Evolutionary conservation across 805 yeast species (phyloP).

Genomic region (Komagataella kurtzmanii): DNA sequence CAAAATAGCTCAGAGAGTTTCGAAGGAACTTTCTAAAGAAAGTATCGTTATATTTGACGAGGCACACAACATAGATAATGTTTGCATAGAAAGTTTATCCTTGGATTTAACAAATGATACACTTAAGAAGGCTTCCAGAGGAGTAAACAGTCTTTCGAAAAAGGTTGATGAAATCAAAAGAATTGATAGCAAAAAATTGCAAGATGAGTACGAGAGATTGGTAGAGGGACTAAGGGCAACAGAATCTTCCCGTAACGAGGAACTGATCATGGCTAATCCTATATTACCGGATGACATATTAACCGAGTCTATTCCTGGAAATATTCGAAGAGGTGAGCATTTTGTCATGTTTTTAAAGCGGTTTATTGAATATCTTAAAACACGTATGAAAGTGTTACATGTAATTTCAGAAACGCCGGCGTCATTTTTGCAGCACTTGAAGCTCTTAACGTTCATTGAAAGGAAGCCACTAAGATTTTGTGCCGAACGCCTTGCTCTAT

Average conservation of each 20-base stretch:
- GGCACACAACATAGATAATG: conserved; percentile 98
- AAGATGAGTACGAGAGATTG: conserved; percentile 80
- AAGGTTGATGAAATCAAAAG: conserved; percentile 79
- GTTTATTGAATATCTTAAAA: conserved; percentile 86
- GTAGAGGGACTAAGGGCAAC: conserved; percentile 83
- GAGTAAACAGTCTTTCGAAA: conserved; percentile 65
- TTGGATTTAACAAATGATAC: conserved; percentile 87
- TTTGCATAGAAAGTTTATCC: conserved; percentile 90
- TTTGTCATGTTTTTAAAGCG: conserved; percentile 87
- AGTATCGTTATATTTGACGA: conserved; percentile 94
- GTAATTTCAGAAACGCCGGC: conserved; percentile 97
- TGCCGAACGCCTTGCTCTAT: conserved; percentile 76
- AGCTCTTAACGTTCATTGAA: conserved; percentile 87
- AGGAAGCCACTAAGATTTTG: conserved; percentile 85
- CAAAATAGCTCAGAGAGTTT: conserved; percentile 91
- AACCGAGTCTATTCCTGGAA: conserved; percentile 93
- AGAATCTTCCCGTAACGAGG: conserved; percentile 49
- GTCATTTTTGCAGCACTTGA: conserved; percentile 83
- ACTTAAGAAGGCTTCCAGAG: conserved; percentile 72
- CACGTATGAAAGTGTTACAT: conserved; percentile 94
- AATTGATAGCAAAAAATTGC: conserved; percentile 71
- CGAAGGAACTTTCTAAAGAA: conserved; percentile 83
- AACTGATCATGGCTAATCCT: conserved; percentile 75
- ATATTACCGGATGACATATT: conserved; percentile 74
- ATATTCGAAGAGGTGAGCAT: conserved; percentile 93